These are phyloP conservation scores for Globisporangium rhizosaccharum DNA, from an alignment of 352 stramenopile genomes.

Conservation along the genomic window DNA sequence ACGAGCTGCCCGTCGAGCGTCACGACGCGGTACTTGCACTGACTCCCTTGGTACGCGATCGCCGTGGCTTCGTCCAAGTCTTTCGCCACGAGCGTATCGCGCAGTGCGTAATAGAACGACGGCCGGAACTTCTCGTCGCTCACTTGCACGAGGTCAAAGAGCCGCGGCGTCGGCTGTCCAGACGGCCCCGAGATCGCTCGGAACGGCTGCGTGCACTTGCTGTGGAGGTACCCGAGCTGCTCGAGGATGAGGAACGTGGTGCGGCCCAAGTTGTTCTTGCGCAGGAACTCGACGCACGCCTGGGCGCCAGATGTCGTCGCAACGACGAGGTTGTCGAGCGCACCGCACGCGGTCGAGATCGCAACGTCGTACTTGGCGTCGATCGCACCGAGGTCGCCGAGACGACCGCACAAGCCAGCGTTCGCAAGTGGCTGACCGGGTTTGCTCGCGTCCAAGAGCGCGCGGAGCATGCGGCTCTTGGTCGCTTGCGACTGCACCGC, in stretches of 20 bases:
- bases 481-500: constrained; percentile 66
- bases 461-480: constrained; percentile 76
- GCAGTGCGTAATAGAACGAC: constrained; percentile 96
- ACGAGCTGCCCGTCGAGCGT: constrained; percentile 97
- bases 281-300: constrained; percentile 94
- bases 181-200: constrained; percentile 40
- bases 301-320: constrained; percentile 94
- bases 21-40: constrained; percentile 96
- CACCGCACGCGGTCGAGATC: constrained; percentile 95
- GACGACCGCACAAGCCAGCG: constrained; percentile 92
- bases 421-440: constrained; percentile 88
- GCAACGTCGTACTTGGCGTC: constrained; percentile 96
- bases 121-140: constrained; percentile 86
- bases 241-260: constrained; percentile 98
- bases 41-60: constrained; percentile 90
- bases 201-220: constrained; percentile 65
- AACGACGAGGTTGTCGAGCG: constrained; percentile 97
- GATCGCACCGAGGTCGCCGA: constrained; percentile 97
- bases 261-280: constrained; percentile 93
- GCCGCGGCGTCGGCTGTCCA: constrained; percentile 44
- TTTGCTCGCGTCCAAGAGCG: constrained; percentile 88
- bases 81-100: constrained; percentile 96
- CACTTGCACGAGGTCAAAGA: constrained; percentile 89
- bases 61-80: constrained; percentile 91
- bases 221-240: constrained; percentile 87